Base-by-base conservation (phyloP, 2,329 filamentous ascomycete genomes). In the Coniochaeta sp. region DNA sequence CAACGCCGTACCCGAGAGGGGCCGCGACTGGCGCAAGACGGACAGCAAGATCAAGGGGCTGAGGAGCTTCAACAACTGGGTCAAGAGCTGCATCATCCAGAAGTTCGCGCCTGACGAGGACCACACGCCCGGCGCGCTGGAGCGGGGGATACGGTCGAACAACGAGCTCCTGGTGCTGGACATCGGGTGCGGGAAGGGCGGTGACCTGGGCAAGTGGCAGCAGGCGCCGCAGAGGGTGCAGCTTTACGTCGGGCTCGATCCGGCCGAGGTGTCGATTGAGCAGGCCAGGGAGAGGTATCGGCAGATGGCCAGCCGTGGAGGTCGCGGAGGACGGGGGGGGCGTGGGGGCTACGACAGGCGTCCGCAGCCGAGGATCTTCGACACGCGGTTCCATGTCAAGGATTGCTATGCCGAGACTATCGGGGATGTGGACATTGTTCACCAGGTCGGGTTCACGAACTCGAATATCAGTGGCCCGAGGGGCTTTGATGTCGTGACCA, bases 61-160 rank as follows among this genome's bases (percentile, higher is more conserved):
- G 58, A 86, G 95, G 58, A 91, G 89, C 66, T 95, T 96, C 80
- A 99, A 99, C 78, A 99, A 99, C 74, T 99, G 95, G 95, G 85
- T 99, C 76, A 99, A 99, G 80, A 96, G 91, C 71, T 93, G 90
- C 57, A 85, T 98, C 66, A 98, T 99, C 66, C 93, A 98, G 72
- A 97, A 96, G 72, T 98, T 97, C 76, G 91, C 91, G 4, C 89
- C 90, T 0, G 87, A 88, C 64, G 89, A 93, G 72, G 87, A 90
- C 62, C 87, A 88, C 65, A 78, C 83, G 0, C 84, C 87, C 2
- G 83, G 83, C 42, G 84, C 82, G 52, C 78, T 81, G 63, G 81
- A 85, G 68, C 71, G 75, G 58, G 81, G 81, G 19, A 74, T 77
- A n/a, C 74, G 75, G 58, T 76, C 78, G 3, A 77, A 75, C 50